Evolutionary conservation across 208 protist species (phyloP).

Genomic region (Endotrypanum monterogeii): DNA sequence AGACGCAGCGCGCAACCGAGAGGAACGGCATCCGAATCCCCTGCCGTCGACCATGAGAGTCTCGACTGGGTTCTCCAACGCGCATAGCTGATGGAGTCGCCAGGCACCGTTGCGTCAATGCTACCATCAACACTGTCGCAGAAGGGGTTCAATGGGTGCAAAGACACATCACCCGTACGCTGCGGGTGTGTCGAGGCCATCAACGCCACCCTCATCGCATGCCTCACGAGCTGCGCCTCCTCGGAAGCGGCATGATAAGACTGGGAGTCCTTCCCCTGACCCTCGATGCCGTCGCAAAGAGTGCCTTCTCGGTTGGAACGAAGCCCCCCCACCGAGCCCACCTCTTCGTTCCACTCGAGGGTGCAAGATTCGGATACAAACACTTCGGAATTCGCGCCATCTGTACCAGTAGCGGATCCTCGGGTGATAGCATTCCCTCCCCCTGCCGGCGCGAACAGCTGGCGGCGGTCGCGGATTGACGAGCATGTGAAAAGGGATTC

Average conservation of each 20-base stretch:
- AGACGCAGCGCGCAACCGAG: no score
- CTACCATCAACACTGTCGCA: background rate
- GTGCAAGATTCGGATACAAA: constrained; percentile 9
- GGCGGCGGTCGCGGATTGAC: background rate
- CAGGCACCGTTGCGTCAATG: background rate
- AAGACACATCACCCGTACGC: constrained; percentile 2
- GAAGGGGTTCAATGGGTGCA: constrained; percentile 25
- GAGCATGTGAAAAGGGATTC: constrained; percentile 1
- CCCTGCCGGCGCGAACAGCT: background rate
- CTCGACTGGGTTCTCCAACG: background rate
- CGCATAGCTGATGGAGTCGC: background rate
- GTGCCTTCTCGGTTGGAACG: background rate
- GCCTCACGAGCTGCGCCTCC: background rate
- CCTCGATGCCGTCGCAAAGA: background rate
- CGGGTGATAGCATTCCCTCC: background rate
- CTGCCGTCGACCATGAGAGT: no score
- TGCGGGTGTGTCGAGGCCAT: background rate
- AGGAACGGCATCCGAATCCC: no score
- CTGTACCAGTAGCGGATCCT: background rate
- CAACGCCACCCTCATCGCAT: constrained; percentile 9
- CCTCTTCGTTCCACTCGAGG: constrained; percentile 18
- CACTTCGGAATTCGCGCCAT: background rate
- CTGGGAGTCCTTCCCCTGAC: background rate
- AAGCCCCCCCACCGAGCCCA: background rate
- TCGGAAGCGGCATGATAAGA: background rate